Evolutionary conservation across 768 basidiomycete genomes (phyloP).

Genomic region (Hortiboletus campestris): DNA sequence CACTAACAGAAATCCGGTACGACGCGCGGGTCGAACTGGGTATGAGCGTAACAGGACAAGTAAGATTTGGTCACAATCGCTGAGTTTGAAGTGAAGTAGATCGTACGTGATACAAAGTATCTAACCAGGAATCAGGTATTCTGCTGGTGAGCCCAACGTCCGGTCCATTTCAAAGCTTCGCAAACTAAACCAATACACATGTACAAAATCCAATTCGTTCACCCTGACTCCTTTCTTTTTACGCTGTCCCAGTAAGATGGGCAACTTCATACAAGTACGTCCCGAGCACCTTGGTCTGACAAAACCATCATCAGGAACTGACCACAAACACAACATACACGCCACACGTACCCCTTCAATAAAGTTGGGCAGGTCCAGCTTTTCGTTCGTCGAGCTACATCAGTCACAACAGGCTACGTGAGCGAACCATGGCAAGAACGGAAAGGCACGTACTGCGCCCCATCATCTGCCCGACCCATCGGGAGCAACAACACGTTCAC

Average conservation of each 20-base stretch:
- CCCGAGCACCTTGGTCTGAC: slow-evolving; percentile 34
- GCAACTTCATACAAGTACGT: slow-evolving; percentile 34
- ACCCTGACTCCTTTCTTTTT: slow-evolving; percentile 4
- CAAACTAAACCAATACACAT: background rate
- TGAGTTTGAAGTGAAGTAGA: slow-evolving; percentile 16
- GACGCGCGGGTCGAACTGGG: background rate
- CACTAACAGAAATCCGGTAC: background rate
- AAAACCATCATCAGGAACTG: background rate
- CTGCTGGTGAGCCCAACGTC: no score
- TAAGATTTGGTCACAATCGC: slow-evolving; percentile 11
- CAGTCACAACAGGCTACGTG: background rate
- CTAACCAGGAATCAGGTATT: no score
- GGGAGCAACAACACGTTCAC: slow-evolving; percentile 89
- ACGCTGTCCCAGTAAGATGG: slow-evolving; percentile 13
- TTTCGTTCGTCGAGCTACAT: slow-evolving; percentile 87
- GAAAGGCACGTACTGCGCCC: slow-evolving; percentile 69
- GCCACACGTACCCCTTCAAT: slow-evolving; percentile 66
- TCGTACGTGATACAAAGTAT: no score
- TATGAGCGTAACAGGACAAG: background rate
- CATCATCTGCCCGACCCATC: slow-evolving; percentile 94
- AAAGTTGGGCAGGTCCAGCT: slow-evolving; percentile 87
- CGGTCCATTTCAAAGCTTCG: background rate
- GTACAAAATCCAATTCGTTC: background rate
- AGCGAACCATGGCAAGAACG: background rate
- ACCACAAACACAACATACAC: background rate